Evolutionary conservation across 2,329 filamentous ascomycete species (phyloP).

Genomic region (Chrysoporthe puriensis): DNA sequence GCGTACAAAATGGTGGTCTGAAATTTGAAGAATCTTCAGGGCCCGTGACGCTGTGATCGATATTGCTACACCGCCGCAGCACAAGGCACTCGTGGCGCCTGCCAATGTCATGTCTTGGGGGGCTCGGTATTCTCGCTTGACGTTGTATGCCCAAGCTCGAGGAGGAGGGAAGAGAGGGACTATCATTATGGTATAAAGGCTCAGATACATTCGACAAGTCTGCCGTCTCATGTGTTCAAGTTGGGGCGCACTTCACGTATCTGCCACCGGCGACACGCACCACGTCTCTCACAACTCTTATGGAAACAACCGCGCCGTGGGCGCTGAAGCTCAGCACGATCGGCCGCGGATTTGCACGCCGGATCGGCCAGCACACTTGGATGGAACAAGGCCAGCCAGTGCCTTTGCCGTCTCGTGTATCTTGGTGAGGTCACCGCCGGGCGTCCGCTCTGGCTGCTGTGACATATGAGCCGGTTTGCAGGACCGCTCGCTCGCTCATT

Average conservation of each 20-base stretch:
- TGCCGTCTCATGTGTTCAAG: neutral
- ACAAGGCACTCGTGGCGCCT: neutral
- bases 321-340: neutral
- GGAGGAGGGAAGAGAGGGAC: neutral
- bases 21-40: neutral
- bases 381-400: neutral
- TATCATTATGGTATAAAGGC: neutral
- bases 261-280: neutral
- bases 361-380: neutral
- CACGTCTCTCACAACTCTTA: neutral
- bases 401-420: neutral
- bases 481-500: neutral
- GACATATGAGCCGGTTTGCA: neutral
- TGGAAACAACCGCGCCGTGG: neutral
- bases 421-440: neutral
- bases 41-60: neutral
- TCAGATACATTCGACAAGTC: neutral
- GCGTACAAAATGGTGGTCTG: neutral
- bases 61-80: neutral
- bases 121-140: neutral
- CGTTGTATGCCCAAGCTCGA: neutral
- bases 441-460: neutral
- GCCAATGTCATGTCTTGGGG: neutral
- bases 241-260: neutral
- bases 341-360: constrained; percentile 1